Evolutionary conservation across 768 basidiomycete species (phyloP), one percentile per base, ranked within the genome.

Genomic region (Mycena capillaripes): DNA sequence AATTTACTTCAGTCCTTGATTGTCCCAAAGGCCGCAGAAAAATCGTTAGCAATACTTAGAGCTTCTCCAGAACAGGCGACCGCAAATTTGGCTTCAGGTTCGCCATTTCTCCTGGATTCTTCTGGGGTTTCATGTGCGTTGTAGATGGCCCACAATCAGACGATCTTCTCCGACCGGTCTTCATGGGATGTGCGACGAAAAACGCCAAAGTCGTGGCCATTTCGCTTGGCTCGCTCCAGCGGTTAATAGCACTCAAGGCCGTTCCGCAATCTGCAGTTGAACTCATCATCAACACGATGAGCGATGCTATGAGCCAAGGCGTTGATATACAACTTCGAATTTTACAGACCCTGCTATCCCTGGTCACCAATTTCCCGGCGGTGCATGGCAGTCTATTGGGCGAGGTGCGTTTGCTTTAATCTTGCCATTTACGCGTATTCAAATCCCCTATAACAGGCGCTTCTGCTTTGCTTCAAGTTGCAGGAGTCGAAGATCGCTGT

Each of bases 261-360:
- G 95, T 97, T 1, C 94, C 93, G 0, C 90, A 93, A 80, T 90
- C 90, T 2, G 90, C 92, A 0, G 93, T 97, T 0, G 91, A 95
- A 1, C 81, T 90, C 40, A 94, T 98, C 61, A 88, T 99, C 76
- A 89, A 83, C 53, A 97, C 93, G 0, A 93, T 99, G 90, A 90
- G 87, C 68, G 92, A 95, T 73, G 95, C 95, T 21, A 91, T 97
- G 85, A 92, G 90, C 32, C 96, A 97, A 79, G 98, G 97, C 8
- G 97, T 99, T 34, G 98, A 99, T 79, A 98, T 98, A 30, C 98
- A 99, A 79, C 88, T 99, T 44, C 93, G 95, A 61, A 95, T 98
- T 30, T 86, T 99, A 0, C 97, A 98, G 80, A 97, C 96, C 0
- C 87, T 99, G 11, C 90, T 98, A 12, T 95, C 94, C 0, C 89